Evolutionary conservation across 345 rosid genomes (phyloP), one percentile per base, ranked within the genome.

Genomic region (Geranium brycei): DNA sequence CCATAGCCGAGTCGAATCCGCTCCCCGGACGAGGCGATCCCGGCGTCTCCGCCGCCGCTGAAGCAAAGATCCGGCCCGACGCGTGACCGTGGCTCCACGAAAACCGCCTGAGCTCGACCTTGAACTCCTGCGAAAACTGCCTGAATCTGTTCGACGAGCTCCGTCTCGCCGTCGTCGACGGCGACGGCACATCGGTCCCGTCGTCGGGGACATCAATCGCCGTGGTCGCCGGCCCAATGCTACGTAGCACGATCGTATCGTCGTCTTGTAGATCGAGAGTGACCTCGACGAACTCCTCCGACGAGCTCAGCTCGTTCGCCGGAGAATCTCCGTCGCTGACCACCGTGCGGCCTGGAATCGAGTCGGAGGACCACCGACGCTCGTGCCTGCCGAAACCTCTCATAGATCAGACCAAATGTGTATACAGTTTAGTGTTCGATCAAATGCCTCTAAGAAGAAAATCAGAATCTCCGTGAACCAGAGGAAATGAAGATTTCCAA

Each of bases 351-450:
- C 70, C 78, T 32, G 95, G 81, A 58, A 89, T 76, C 2, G 86
- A 64, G 62, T 89, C 96, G 1, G 95, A 85, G n/a, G 88, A 84
- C 99, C 99, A 92, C 0, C 99, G 89, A 59, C 99, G 87, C 61
- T 80, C 90, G 71, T 87, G 86, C 51, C 51, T 79, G 0, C 81
- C 77, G 53, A 76, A 65, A 30, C 78, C 83, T 38, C 72, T 81
- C 96, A 87, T 90, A 10, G 53, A 47, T 47, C 53, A 47, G 14
- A 2, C 3, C 13, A 11, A 47, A 47, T 47, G 53, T 47, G 14
- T 7, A 13, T 47, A 3, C 15, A 0, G 28, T 23, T 23, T 2
- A 23, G 28, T 23, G 28, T 23, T 23, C 28, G 28, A 23, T 23
- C 28, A 23, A 23, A 23, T 23, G 28, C 28, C 28, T 23, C 28